Percentiles rank a stretch among this genome's conserved stretches.
Evolutionary conservation across 2,329 filamentous ascomycete species (phyloP).

Genomic region (Paraphaeosphaeria sporulosa): DNA sequence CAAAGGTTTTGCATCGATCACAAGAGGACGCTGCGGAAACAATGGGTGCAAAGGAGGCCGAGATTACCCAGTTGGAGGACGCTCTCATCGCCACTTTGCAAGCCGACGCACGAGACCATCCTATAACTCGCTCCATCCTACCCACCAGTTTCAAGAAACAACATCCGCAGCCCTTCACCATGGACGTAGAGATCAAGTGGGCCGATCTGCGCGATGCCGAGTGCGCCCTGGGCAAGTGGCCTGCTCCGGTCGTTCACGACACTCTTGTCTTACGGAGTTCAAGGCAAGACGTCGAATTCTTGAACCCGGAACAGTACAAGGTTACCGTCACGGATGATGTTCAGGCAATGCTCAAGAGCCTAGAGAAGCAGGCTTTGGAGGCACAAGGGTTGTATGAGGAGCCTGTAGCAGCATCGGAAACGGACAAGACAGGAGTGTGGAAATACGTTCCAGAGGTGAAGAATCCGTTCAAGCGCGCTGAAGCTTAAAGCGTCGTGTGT

Average conservation of each 20-base stretch:
- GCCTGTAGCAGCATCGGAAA: constrained; percentile 1
- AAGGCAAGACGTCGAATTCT: constrained; percentile 20
- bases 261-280: constrained; percentile 23
- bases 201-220: constrained; percentile 43
- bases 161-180: constrained; percentile 31
- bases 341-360: constrained; percentile 18
- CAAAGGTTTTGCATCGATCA: constrained; percentile 23
- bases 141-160: constrained; percentile 27
- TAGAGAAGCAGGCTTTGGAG: constrained; percentile 18
- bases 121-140: constrained; percentile 34
- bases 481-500: constrained; percentile 15
- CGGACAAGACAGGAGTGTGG: constrained; percentile 23
- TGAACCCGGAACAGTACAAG: constrained; percentile 32
- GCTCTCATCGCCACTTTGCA: constrained; percentile 33
- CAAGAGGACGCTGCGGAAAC: constrained; percentile 13
- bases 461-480: constrained; percentile 31
- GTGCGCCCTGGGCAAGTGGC: constrained; percentile 33
- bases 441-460: constrained; percentile 23
- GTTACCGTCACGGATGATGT: constrained; percentile 29
- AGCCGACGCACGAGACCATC: constrained; percentile 26
- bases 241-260: constrained; percentile 33
- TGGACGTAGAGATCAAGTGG: constrained; percentile 43
- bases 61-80: constrained; percentile 29
- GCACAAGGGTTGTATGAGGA: constrained; percentile 11
- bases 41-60: constrained; percentile 9